Conservation (phyloP, 345 rosid species). For the Draba incana region DNA sequence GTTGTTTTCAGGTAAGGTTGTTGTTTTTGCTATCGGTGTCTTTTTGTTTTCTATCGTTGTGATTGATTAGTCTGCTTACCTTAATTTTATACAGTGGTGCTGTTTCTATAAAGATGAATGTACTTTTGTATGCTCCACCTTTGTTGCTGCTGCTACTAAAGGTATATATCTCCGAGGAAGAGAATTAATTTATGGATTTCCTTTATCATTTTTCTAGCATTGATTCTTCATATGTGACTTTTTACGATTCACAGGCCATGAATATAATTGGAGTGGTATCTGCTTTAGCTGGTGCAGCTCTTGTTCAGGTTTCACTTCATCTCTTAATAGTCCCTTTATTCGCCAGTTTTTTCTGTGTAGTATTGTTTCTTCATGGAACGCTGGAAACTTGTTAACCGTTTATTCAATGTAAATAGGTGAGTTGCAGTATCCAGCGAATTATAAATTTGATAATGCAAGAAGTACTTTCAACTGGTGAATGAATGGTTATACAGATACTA, state of each 20-base stretch:
- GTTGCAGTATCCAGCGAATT: slow-evolving; percentile 51
- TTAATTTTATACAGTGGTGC: slow-evolving; percentile 57
- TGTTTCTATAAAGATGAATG: slow-evolving; percentile 94
- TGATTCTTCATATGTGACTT: slow-evolving; percentile 32
- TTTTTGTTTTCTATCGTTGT: slow-evolving; percentile 12
- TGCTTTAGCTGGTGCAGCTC: slow-evolving; percentile 85
- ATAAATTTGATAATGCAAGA: slow-evolving; percentile 36
- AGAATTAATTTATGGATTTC: slow-evolving; percentile 11
- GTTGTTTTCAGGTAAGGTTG: slow-evolving; percentile 68
- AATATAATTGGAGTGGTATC: slow-evolving; percentile 65
- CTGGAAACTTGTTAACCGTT: slow-evolving; percentile 36
- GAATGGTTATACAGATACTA: slow-evolving; percentile 75
- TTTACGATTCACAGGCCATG: slow-evolving; percentile 63
- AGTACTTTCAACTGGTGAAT: slow-evolving; percentile 36
- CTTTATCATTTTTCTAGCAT: slow-evolving; percentile 29
- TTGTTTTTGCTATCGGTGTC: slow-evolving; percentile 10
- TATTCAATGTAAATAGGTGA: slow-evolving; percentile 56
- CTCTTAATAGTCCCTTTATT: slow-evolving; percentile 18
- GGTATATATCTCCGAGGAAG: slow-evolving; percentile 47
- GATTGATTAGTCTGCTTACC: slow-evolving; percentile 23
- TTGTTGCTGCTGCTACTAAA: slow-evolving; percentile 75
- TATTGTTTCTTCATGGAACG: slow-evolving; percentile 9
- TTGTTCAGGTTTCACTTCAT: slow-evolving; percentile 70
- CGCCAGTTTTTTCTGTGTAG: slow-evolving; percentile 1
- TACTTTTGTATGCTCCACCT: slow-evolving; percentile 88